Evolutionary conservation across 495 filamentous ascomycete species (phyloP).

Genomic region (Hypoxylon lenormandii): DNA sequence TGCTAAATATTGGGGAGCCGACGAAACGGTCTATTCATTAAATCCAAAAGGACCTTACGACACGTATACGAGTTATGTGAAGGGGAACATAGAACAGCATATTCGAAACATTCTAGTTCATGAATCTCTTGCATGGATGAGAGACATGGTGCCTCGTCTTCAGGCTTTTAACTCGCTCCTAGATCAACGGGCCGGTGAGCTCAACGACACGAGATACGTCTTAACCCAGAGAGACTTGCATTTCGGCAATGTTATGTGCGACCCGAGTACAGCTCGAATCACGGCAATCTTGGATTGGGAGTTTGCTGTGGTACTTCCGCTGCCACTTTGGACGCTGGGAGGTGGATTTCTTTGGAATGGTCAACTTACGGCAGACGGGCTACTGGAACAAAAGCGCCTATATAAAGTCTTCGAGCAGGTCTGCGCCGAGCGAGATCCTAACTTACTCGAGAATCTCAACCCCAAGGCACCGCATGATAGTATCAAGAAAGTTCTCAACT

Average conservation of each 20-base stretch:
- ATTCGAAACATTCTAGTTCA: background rate
- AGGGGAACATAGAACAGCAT: background rate
- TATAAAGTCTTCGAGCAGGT: conserved; percentile 2
- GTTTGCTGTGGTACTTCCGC: conserved; percentile 53
- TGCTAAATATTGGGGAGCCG: conserved; percentile 41
- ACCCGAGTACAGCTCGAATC: conserved; percentile 42
- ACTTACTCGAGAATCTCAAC: background rate
- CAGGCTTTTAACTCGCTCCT: background rate
- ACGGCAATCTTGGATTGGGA: conserved; percentile 58
- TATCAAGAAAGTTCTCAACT: conserved; percentile 14
- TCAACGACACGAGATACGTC: conserved; percentile 44
- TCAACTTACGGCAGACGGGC: conserved; percentile 33
- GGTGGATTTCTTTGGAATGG: conserved; percentile 50
- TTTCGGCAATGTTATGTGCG: conserved; percentile 55
- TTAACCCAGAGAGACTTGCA: conserved; percentile 57
- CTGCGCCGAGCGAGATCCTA: background rate
- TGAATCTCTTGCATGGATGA: background rate
- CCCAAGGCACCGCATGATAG: background rate
- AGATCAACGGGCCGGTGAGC: conserved; percentile 12
- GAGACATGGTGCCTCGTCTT: conserved; percentile 4
- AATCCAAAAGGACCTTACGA: conserved; percentile 36
- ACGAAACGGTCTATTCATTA: conserved; percentile 41
- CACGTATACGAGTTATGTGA: conserved; percentile 23
- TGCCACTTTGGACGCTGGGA: conserved; percentile 49
- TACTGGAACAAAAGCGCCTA: conserved; percentile 44